Conservation (phyloP, 1,139 yeast genomes). For the Arxiozyma slooffiae region DNA sequence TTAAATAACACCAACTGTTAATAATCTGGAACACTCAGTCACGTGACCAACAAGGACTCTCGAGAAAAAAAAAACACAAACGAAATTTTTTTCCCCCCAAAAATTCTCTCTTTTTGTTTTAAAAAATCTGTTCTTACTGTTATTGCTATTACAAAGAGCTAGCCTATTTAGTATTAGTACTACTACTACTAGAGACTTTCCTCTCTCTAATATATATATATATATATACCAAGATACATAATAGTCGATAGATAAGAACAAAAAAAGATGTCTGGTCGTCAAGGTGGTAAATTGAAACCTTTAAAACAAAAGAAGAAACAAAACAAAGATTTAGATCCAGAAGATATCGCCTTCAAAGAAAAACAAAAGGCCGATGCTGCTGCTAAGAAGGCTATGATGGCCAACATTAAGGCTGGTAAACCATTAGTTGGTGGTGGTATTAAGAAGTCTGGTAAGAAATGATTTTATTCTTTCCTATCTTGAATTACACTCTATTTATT, state of each 20-base stretch:
- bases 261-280: constrained; percentile 54
- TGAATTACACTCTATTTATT: too few relatives aligned
- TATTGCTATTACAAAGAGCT: too few relatives aligned
- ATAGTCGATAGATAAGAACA: neutral
- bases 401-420: constrained; percentile 80
- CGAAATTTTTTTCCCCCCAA: too few relatives aligned
- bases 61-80: too few relatives aligned
- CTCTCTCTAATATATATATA: neutral
- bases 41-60: too few relatives aligned
- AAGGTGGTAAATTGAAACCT: constrained; percentile 52
- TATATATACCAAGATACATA: neutral
- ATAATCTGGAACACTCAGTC: too few relatives aligned
- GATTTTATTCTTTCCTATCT: constrained; percentile 8
- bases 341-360: constrained; percentile 80
- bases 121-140: too few relatives aligned
- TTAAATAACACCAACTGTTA: too few relatives aligned
- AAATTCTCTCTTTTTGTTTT: too few relatives aligned
- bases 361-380: constrained; percentile 92
- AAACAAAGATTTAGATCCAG: constrained; percentile 68
- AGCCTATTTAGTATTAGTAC: too few relatives aligned
- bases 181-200: too few relatives aligned
- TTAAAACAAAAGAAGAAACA: constrained; percentile 58
- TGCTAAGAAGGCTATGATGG: constrained; percentile 84
- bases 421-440: constrained; percentile 91
- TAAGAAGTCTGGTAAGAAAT: constrained; percentile 74